Percentiles rank a stretch among this genome's conserved stretches.
These are phyloP conservation scores for Tausonia pullulans DNA, from an alignment of 1,284 basidiomycete species.

Conservation along the genomic window DNA sequence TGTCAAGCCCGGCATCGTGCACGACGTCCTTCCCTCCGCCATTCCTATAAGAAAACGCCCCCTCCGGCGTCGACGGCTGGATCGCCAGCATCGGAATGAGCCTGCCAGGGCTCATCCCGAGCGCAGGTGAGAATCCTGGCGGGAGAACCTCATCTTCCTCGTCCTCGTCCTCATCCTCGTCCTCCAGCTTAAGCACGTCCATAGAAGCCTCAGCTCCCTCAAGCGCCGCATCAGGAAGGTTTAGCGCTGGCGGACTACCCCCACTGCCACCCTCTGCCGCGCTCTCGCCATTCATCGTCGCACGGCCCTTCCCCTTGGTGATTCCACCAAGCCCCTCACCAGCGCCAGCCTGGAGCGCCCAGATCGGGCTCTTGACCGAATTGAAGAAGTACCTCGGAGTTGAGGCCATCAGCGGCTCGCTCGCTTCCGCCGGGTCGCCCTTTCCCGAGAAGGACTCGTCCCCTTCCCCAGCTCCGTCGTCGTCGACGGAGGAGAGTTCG, in stretches of 20 bases:
- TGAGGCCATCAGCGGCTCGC: constrained; percentile 13
- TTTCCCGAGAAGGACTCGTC: background rate
- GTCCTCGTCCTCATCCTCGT: constrained; percentile 23
- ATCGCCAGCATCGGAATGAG: constrained; percentile 10
- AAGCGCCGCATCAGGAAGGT: too few relatives aligned
- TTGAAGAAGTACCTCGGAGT: constrained; percentile 8
- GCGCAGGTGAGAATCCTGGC: constrained; percentile 10
- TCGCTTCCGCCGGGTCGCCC: background rate
- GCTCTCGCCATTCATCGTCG: too few relatives aligned
- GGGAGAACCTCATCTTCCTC: constrained; percentile 16
- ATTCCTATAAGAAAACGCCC: constrained; percentile 12
- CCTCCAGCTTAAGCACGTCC: background rate
- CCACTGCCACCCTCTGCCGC: too few relatives aligned
- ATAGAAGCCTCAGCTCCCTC: too few relatives aligned
- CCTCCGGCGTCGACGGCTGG: constrained; percentile 16
- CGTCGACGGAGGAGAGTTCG: constrained; percentile 15
- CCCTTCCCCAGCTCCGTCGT: background rate
- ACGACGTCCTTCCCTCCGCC: constrained; percentile 16
- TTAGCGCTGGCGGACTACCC: too few relatives aligned
- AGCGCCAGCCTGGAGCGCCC: constrained; percentile 11
- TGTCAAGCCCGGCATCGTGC: constrained; percentile 14
- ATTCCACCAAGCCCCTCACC: constrained; percentile 9
- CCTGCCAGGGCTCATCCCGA: background rate
- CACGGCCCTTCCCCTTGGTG: background rate
- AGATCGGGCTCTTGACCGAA: background rate